Evolutionary conservation across 257 asterid genomes (phyloP), one percentile per base, ranked within the genome.

Genomic region (Ophiorrhiza pumila): DNA sequence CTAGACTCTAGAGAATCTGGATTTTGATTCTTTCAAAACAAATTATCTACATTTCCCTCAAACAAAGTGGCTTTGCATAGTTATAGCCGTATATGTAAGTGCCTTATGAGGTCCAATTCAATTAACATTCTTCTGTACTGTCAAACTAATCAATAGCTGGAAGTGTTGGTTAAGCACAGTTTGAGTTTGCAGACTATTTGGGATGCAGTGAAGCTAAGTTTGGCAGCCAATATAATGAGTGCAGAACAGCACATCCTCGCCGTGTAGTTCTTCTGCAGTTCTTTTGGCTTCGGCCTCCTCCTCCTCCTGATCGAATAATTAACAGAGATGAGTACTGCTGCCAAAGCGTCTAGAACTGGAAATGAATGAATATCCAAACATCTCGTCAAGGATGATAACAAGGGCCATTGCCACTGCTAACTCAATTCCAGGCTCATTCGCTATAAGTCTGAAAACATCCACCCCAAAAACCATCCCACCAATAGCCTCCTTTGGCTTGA

Each of bases 361-460:
- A 32, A 37, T 49, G 62, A 64, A 64, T 32, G 84, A 85, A 27
- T 88, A 82, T 46, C 84, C 82, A 57, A 76, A 88, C 96, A 91
- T 88, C 77, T 82, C 90, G 65, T 91, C 97, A 17, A 91, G 92
- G 68, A 89, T 83, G 68, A 91, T 82, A 37, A 91, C 90, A 41
- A 89, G 31, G 2, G 90, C 88, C 97, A 91, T 87, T 47, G 92
- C 92, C 2, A 77, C 47, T 7, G 84, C 69, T 1, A 80, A 49
- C 25, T 89, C 89, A 55, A 86, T 78, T 70, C 81, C 87, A 14
- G 84, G 88, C 73, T 86, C 89, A 61, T 81, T 80, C 23, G 87
- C 81, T 35, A 83, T 74, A 1, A 91, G 84, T 23, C 78, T 84
- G 83, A 91, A 89, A 29, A 91, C 85, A 74, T 91, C 97, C 63